phyloP scores from a whole-genome alignment of 139 green algal species.

The Nannochloris sp. region DNA sequence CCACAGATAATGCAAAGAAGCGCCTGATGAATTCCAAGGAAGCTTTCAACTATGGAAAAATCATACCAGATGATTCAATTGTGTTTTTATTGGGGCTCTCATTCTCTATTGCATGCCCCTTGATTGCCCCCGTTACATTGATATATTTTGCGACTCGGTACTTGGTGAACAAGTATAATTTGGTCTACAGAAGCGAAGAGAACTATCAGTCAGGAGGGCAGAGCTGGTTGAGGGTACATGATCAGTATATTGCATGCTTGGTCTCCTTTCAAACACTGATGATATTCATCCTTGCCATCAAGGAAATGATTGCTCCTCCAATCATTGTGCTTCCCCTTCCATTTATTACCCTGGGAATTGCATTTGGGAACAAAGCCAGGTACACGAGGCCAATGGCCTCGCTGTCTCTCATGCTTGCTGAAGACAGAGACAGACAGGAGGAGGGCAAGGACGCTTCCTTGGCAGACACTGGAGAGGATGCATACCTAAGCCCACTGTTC shows the following conservation, averaged over 20 bases:
- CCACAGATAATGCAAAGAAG: neutral
- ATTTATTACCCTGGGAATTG: constrained; percentile 1
- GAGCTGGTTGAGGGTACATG: neutral
- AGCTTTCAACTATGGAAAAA: neutral
- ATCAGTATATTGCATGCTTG: neutral
- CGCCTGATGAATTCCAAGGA: neutral
- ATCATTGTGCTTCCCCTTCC: constrained; percentile 5
- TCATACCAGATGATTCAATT: neutral
- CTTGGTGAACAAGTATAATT: constrained; percentile 10
- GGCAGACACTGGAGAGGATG: neutral
- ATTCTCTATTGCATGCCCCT: constrained; percentile 2
- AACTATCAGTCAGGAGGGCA: constrained; percentile 2
- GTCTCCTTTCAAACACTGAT: constrained; percentile 3
- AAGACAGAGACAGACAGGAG: neutral
- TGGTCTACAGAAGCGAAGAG: neutral
- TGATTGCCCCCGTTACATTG: constrained; percentile 1
- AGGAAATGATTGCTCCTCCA: neutral
- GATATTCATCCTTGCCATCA: constrained; percentile 2
- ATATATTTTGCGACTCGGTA: constrained; percentile 1
- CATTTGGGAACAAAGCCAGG: neutral
- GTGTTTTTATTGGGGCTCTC: neutral
- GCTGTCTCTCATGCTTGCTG: neutral
- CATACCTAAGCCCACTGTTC: neutral
- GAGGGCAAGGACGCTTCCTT: neutral
- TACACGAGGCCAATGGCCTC: constrained; percentile 3